A percentile compares a stretch with the other conserved stretches of the same genome.
These are phyloP conservation scores for Adansonia rubrostipa DNA, from an alignment of 441 rosid genomes.

Conservation along the genomic window DNA sequence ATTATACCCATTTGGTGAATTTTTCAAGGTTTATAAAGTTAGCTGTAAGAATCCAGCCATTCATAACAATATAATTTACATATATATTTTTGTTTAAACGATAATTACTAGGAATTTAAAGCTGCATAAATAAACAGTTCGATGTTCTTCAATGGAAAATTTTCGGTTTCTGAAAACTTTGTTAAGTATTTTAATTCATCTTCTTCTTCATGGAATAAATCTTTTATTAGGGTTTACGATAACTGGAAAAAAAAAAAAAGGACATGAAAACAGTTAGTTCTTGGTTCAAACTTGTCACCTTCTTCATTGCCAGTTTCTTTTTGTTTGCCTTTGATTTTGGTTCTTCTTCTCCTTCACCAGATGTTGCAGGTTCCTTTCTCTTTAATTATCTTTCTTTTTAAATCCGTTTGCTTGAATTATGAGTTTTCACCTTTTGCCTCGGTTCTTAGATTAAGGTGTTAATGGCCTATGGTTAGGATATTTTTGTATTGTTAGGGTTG, in stretches of 20 bases:
- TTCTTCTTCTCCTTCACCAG: constrained; percentile 21
- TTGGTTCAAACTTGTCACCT: constrained; percentile 27
- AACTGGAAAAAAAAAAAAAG: not conserved
- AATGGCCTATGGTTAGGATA: too few relatives aligned
- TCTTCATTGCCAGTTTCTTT: constrained; percentile 23
- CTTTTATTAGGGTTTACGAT: not conserved
- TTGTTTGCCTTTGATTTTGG: constrained; percentile 2
- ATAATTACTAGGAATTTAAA: not conserved
- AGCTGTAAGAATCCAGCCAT: constrained; percentile 14
- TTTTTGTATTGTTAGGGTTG: not conserved
- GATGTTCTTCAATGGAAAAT: constrained; percentile 26
- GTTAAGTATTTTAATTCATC: not conserved
- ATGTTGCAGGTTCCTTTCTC: constrained; percentile 29
- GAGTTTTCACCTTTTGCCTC: not conserved
- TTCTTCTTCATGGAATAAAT: not conserved
- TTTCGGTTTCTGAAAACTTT: constrained; percentile 24
- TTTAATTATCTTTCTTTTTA: not conserved
- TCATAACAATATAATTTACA: not conserved
- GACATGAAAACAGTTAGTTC: constrained; percentile 31
- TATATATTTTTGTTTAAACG: not conserved
- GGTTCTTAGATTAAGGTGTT: not conserved
- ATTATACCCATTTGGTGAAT: not conserved
- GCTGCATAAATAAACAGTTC: constrained; percentile 28
- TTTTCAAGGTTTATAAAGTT: not conserved
- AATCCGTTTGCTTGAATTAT: not conserved